These are phyloP conservation scores for Thraustochytrium sp. DNA, from an alignment of 352 stramenopile species.

Conservation along the genomic window DNA sequence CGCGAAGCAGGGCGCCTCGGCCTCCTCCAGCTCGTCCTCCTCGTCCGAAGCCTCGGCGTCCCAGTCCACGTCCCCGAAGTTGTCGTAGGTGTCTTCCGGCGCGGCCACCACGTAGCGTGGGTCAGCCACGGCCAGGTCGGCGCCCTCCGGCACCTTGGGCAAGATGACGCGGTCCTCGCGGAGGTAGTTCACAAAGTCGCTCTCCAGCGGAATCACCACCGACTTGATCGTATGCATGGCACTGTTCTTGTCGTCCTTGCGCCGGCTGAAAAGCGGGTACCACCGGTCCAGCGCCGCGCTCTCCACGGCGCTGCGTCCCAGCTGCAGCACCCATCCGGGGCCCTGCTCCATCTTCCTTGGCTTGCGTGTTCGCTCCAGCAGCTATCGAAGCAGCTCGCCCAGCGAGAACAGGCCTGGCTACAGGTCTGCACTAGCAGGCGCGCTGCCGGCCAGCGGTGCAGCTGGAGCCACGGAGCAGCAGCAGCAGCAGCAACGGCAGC, in stretches of 20 bases:
- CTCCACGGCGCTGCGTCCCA: not conserved
- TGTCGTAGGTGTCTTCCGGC: slow-evolving; percentile 22
- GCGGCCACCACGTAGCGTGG: not conserved
- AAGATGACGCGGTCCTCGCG: slow-evolving; percentile 5
- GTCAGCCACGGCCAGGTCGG: not conserved
- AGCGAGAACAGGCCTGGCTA: too few species aligned
- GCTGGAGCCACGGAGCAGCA: too few species aligned
- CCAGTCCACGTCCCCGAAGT: slow-evolving; percentile 34
- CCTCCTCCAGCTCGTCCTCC: not conserved
- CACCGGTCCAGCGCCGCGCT: not conserved
- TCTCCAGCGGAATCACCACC: not conserved
- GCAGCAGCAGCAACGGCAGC: not conserved
- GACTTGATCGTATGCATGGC: not conserved
- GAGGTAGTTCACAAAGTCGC: slow-evolving; percentile 22
- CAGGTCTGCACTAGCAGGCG: too few species aligned
- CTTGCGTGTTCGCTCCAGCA: too few species aligned
- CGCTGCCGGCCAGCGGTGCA: too few species aligned
- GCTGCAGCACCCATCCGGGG: not conserved
- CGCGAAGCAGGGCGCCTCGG: not conserved
- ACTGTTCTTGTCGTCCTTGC: not conserved
- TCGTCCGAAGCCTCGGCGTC: not conserved
- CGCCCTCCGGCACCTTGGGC: not conserved
- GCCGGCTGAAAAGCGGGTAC: not conserved
- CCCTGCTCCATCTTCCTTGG: not conserved
- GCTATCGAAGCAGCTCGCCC: too few species aligned